These are phyloP conservation scores for Mortierella sp. DNA, from an alignment of 371 early-diverging fungal genomes.

Conservation along the genomic window DNA sequence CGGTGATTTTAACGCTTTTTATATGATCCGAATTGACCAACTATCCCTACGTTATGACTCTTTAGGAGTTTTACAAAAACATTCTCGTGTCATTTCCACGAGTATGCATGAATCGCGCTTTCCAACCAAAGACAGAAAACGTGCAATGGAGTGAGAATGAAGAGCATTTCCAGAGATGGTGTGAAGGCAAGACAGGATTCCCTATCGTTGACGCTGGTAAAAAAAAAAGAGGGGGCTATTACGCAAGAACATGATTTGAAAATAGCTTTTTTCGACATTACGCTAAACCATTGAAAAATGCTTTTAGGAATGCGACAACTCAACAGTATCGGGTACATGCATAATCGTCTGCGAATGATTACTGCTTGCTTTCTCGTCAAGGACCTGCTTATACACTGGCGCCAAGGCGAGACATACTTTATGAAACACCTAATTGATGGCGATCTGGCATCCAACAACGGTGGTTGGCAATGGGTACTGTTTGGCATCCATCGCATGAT, in stretches of 20 bases:
- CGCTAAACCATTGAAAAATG: no score
- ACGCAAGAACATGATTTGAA: no score
- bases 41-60: neutral
- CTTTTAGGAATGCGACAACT: slow-evolving; percentile 65
- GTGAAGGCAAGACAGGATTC: slow-evolving; percentile 74
- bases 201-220: slow-evolving; percentile 81
- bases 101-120: slow-evolving; percentile 69
- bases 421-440: slow-evolving; percentile 74
- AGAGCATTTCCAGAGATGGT: slow-evolving; percentile 65
- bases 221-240: neutral
- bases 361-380: slow-evolving; percentile 76
- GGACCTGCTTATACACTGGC: slow-evolving; percentile 78
- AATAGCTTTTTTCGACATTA: no score
- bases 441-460: slow-evolving; percentile 78
- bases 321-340: slow-evolving; percentile 70
- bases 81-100: slow-evolving; percentile 70
- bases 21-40: neutral
- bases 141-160: slow-evolving; percentile 56
- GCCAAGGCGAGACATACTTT: slow-evolving; percentile 71
- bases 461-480: slow-evolving; percentile 80
- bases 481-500: neutral
- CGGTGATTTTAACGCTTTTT: neutral
- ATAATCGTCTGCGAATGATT: slow-evolving; percentile 77
- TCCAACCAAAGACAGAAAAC: slow-evolving; percentile 63
- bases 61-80: slow-evolving; percentile 70